Percentiles rank a stretch among this genome's conserved stretches.
Conservation (phyloP, 2,329 filamentous ascomycete genomes). For the Aspergillus unguis region DNA sequence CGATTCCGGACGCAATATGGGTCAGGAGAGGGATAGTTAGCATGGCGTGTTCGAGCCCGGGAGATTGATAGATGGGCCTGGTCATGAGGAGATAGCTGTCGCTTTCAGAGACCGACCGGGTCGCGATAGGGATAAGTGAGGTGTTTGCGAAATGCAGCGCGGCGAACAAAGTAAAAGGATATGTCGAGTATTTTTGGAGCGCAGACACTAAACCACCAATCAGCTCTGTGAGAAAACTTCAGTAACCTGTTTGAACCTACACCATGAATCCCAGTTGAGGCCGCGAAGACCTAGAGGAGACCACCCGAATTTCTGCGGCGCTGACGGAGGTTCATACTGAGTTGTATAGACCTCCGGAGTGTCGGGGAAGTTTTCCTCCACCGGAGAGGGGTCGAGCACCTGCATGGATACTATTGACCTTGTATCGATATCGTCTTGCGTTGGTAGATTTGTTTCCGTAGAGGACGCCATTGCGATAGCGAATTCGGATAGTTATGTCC, state of each 20-base stretch:
- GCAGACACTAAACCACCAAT: conserved; percentile 56
- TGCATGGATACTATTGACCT: conserved; percentile 63
- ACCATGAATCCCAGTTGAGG: conserved; percentile 72
- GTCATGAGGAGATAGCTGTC: conserved; percentile 88
- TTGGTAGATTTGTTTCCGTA: conserved; percentile 15
- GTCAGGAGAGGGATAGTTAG: conserved; percentile 70
- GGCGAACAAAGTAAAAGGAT: conserved; percentile 74
- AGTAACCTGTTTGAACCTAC: conserved; percentile 47
- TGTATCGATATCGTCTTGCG: conserved; percentile 30
- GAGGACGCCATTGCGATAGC: conserved; percentile 14
- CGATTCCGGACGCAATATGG: conserved; percentile 74
- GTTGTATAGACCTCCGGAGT: conserved; percentile 50
- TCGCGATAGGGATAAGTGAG: conserved; percentile 72
- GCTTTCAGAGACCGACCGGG: conserved; percentile 67
- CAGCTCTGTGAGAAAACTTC: not conserved
- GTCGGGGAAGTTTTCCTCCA: conserved; percentile 55
- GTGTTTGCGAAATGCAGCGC: conserved; percentile 77
- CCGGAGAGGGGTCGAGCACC: conserved; percentile 78
- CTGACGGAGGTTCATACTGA: conserved; percentile 18
- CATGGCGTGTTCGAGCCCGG: conserved; percentile 73
- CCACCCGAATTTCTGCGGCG: conserved; percentile 16
- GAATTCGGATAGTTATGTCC: not conserved
- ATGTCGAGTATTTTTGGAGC: conserved; percentile 84
- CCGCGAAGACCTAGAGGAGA: conserved; percentile 57
- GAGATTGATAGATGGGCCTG: conserved; percentile 86